A percentile compares a stretch with the other conserved stretches of the same genome.
These are phyloP conservation scores for Kodamaea kaohsiungensis DNA, from an alignment of 805 yeast species.

Conservation along the genomic window DNA sequence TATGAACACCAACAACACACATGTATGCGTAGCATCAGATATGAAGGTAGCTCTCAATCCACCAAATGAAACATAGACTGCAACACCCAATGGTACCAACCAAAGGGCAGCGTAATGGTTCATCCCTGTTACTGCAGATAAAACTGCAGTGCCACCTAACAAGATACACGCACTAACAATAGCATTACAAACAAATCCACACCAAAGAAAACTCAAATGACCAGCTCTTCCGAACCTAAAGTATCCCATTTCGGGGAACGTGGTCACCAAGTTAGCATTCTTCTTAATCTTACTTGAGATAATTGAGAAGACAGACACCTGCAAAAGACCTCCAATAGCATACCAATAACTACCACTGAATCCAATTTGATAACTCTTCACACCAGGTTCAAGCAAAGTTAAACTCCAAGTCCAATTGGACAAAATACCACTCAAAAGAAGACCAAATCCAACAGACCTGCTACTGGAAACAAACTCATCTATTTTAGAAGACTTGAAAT, in stretches of 20 bases:
- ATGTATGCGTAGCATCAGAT: constrained; percentile 28
- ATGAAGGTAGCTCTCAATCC: constrained; percentile 28
- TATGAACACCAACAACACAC: constrained; percentile 21
- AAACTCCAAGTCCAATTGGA: constrained; percentile 32
- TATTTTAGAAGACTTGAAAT: constrained; percentile 13
- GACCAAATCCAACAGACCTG: constrained; percentile 16
- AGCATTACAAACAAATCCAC: constrained; percentile 25
- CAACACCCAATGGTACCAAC: constrained; percentile 26
- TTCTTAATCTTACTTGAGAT: constrained; percentile 32
- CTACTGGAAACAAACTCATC: constrained; percentile 21
- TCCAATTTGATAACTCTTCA: constrained; percentile 23
- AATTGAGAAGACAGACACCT: constrained; percentile 35
- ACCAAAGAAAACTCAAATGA: constrained; percentile 25
- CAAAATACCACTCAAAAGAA: constrained; percentile 23
- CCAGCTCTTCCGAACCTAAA: constrained; percentile 30
- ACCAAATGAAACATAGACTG: constrained; percentile 25
- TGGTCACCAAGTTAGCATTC: constrained; percentile 36
- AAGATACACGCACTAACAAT: constrained; percentile 22
- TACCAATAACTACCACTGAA: constrained; percentile 25
- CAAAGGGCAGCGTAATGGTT: constrained; percentile 18
- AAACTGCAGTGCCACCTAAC: constrained; percentile 21
- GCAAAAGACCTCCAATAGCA: constrained; percentile 25
- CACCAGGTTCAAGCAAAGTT: constrained; percentile 24
- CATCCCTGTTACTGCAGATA: constrained; percentile 17
- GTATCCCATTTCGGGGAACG: constrained; percentile 27